These are phyloP conservation scores for Leptodontidium sp. DNA, from an alignment of 2,329 filamentous ascomycete genomes.

Conservation along the genomic window DNA sequence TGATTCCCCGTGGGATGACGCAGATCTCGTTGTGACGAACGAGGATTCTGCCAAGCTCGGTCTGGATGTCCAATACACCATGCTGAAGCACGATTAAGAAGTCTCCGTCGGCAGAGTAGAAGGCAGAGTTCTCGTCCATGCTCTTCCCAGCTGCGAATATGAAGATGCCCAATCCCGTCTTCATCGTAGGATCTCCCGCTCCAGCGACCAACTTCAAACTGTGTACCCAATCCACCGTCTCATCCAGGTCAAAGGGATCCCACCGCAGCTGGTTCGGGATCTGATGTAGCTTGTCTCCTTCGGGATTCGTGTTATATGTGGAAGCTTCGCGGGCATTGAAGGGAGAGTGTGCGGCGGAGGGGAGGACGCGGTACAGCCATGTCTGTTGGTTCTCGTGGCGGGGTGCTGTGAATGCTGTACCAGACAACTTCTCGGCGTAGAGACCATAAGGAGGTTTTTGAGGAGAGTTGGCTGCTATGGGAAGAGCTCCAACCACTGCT, in stretches of 20 bases:
- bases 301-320: slow-evolving; percentile 54
- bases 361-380: slow-evolving; percentile 65
- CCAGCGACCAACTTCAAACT: slow-evolving; percentile 74
- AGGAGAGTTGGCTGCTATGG: slow-evolving; percentile 71
- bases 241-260: slow-evolving; percentile 75
- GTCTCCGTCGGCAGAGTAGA: slow-evolving; percentile 86
- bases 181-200: slow-evolving; percentile 80
- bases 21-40: slow-evolving; percentile 82
- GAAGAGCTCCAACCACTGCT: slow-evolving; percentile 70
- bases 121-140: slow-evolving; percentile 78
- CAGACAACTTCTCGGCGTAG: slow-evolving; percentile 71
- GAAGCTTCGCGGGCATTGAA: slow-evolving; percentile 54
- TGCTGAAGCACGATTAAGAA: slow-evolving; percentile 79
- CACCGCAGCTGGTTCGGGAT: slow-evolving; percentile 85
- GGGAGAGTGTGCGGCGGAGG: slow-evolving; percentile 59
- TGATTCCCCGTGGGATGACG: slow-evolving; percentile 77
- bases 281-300: slow-evolving; percentile 61
- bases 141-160: slow-evolving; percentile 81
- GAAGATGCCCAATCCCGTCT: slow-evolving; percentile 81
- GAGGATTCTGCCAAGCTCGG: slow-evolving; percentile 77
- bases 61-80: slow-evolving; percentile 77
- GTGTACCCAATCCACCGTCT: slow-evolving; percentile 73
- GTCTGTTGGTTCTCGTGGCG: slow-evolving; percentile 63
- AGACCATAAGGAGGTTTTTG: slow-evolving; percentile 74
- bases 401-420: slow-evolving; percentile 65